Conservation (phyloP, 495 filamentous ascomycete genomes). For the Lentithecium fluviatile region DNA sequence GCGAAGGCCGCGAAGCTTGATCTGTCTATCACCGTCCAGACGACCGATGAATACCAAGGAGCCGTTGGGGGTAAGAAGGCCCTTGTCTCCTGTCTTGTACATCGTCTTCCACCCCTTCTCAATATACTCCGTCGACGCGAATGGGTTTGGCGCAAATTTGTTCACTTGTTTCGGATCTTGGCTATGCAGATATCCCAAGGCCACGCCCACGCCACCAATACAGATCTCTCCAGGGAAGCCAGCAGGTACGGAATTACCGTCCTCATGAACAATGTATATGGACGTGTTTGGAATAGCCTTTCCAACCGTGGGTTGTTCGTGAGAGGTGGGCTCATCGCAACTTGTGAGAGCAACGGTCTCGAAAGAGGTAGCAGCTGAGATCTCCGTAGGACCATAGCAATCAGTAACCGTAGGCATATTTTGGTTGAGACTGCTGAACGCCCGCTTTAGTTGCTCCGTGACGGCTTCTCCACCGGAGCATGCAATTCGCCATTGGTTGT, state of each 20-base stretch:
- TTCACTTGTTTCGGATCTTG: no score
- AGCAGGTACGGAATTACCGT: neutral
- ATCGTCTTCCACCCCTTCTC: neutral
- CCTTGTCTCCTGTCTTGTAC: constrained; percentile 1
- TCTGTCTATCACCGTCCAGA: neutral
- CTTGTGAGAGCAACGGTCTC: neutral
- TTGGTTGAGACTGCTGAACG: neutral
- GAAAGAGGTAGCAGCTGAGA: neutral
- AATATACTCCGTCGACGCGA: neutral
- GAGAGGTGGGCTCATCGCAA: neutral
- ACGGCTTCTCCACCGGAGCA: neutral
- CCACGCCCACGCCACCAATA: neutral
- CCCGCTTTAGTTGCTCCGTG: neutral
- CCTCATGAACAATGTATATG: neutral
- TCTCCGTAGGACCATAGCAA: constrained; percentile 3
- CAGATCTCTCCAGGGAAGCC: constrained; percentile 1
- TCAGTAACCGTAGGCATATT: neutral
- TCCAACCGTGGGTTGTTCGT: neutral
- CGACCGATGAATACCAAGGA: neutral
- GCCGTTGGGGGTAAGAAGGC: neutral
- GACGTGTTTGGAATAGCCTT: neutral
- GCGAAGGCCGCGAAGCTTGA: neutral
- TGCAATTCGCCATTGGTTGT: neutral
- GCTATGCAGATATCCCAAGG: neutral
- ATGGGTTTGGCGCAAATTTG: constrained; percentile 1